Percentiles rank a stretch among this genome's conserved stretches.
Conservation (phyloP, 768 basidiomycete genomes). For the Lactarius evosmus region DNA sequence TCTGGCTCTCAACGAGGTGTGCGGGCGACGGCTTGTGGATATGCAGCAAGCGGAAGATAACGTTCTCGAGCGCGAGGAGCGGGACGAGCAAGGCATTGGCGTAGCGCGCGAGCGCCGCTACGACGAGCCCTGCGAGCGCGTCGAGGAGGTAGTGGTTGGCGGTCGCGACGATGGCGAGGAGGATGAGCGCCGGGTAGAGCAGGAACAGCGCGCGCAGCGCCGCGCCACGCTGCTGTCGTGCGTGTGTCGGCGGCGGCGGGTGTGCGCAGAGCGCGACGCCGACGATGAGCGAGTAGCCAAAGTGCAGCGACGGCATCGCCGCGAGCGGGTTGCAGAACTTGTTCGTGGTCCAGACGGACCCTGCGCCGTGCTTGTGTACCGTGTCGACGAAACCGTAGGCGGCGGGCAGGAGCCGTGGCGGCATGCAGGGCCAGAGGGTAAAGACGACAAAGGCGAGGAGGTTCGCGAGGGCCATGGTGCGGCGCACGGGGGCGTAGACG, state of each 20-base stretch:
- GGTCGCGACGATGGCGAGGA: slow-evolving; percentile 21
- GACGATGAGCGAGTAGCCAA: slow-evolving; percentile 23
- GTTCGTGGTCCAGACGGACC: slow-evolving; percentile 24
- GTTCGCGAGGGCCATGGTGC: slow-evolving; percentile 21
- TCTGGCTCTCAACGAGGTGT: neutral
- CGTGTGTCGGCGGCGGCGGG: neutral
- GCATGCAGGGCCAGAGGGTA: slow-evolving; percentile 24
- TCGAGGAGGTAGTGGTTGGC: slow-evolving; percentile 25
- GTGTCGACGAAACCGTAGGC: slow-evolving; percentile 22
- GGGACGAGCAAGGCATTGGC: slow-evolving; percentile 15
- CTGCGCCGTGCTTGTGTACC: slow-evolving; percentile 14
- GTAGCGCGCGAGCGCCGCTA: slow-evolving; percentile 12
- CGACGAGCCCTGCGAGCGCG: slow-evolving; percentile 13
- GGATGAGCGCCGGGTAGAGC: slow-evolving; percentile 17
- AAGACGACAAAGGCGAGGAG: slow-evolving; percentile 22
- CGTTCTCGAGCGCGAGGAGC: slow-evolving; percentile 17
- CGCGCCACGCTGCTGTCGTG: no score
- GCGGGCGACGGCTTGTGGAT: slow-evolving; percentile 17
- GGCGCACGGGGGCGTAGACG: slow-evolving; percentile 17
- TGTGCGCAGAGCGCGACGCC: slow-evolving; percentile 16
- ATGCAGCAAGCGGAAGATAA: slow-evolving; percentile 1
- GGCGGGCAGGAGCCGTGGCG: slow-evolving; percentile 19
- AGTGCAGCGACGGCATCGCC: slow-evolving; percentile 22
- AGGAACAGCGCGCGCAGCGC: slow-evolving; percentile 18
- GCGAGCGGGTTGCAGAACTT: slow-evolving; percentile 23